Conservation (phyloP, 495 filamentous ascomycete species). For the Annulohypoxylon moriforme region DNA sequence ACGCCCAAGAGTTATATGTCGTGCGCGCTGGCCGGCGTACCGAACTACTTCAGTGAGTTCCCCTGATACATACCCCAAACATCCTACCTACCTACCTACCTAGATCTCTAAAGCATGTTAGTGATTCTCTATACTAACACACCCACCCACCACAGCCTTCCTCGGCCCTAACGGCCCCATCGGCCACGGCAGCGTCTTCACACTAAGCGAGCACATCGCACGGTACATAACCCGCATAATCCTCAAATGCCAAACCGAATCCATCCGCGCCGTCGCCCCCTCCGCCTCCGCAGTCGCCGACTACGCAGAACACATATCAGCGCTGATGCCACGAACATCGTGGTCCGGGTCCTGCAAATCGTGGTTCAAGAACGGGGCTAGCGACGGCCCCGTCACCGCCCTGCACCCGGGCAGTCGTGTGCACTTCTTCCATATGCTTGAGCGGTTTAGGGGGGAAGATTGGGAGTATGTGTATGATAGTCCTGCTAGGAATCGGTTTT, state of each 20-base stretch:
- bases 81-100: not conserved
- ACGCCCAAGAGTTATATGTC: conserved; percentile 59
- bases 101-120: conserved; percentile 16
- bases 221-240: conserved; percentile 58
- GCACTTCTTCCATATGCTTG: conserved; percentile 65
- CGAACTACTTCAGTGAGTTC: conserved; percentile 62
- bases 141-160: conserved; percentile 50
- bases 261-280: conserved; percentile 55
- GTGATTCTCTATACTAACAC: too few species aligned
- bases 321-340: conserved; percentile 61
- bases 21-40: conserved; percentile 56
- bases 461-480: conserved; percentile 59
- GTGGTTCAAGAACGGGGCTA: conserved; percentile 62
- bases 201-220: conserved; percentile 59
- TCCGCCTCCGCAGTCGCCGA: conserved; percentile 57
- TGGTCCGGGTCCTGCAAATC: conserved; percentile 58
- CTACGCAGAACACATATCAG: conserved; percentile 56
- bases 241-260: conserved; percentile 59
- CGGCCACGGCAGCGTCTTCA: conserved; percentile 62
- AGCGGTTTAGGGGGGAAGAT: conserved; percentile 60
- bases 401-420: conserved; percentile 62
- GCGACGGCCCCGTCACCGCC: conserved; percentile 60
- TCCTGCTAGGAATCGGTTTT: conserved; percentile 53
- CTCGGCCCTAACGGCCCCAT: conserved; percentile 63
- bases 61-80: not conserved